Evolutionary conservation across 768 basidiomycete species (phyloP), one percentile per base, ranked within the genome.

Genomic region (Boletus vermiculosoides): DNA sequence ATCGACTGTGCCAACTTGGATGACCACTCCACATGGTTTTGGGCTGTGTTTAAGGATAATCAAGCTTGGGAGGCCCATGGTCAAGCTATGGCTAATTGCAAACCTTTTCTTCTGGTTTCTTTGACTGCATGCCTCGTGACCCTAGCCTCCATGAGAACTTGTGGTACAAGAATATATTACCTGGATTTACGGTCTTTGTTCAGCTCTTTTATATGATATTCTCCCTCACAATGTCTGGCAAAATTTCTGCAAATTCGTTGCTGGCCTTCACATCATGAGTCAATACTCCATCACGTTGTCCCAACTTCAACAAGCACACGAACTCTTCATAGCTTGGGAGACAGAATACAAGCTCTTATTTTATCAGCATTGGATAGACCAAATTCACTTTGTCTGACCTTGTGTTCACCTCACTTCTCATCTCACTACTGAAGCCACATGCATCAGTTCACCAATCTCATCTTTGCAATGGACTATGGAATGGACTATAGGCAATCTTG

Each of bases 381-480:
- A 8, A 0, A 58, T 58, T 3, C 52, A 49, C 1, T 54, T 58
- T 7, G 6, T 58, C 3, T 7, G 18, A 2, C 57, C 52, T 0
- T 58, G 47, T 20, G 37, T 58, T 0, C 52, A 58, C 2, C 47
- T 54, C 0, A 50, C 47, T 1, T 10, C 3, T 4, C 57, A 58
- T 2, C 57, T 58, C 13, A 52, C 42, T 15, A 3, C 28, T 0
- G 18, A 58, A 20, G 47, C 42, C 0, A 9, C 51, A 2, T 10
- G 23, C 5, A 15, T 52, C 11, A 45, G 45, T 1, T 13, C 45
- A 20, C 56, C 39, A 0, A 57, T 57, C 5, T 57, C 23, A 3
- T 52, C 45, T 0, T 57, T 45, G 1, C 45, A 57, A 12, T 57
- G 57, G 54, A 58, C 57, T 0, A 58, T 58, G 54, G 54, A 59